phyloP scores from a whole-genome alignment of 1,284 basidiomycete species.

The Thelephora terrestris region DNA sequence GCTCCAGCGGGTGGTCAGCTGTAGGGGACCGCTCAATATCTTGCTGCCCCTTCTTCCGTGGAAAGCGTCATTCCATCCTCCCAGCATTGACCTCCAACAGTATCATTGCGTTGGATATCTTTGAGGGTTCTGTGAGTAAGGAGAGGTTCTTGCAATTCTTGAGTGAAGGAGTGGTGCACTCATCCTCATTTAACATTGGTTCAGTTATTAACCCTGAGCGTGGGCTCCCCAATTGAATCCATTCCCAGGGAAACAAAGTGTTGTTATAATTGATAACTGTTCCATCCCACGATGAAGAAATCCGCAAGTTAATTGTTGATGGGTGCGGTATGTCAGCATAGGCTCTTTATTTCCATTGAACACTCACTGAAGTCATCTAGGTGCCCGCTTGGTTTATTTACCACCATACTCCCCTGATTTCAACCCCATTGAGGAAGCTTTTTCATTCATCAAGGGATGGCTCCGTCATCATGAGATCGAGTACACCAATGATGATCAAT shows the following conservation, averaged over 20 bases:
- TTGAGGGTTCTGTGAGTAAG: no score
- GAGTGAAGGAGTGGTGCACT: no score
- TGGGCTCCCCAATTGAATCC: no score
- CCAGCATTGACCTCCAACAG: no score
- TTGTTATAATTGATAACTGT: conserved; percentile 8
- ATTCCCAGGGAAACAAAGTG: conserved; percentile 4
- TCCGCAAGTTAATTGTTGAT: conserved; percentile 3
- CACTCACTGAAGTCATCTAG: conserved; percentile 5
- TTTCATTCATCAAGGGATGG: conserved; percentile 15
- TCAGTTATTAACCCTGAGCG: no score
- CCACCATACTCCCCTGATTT: conserved; percentile 19
- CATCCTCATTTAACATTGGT: no score
- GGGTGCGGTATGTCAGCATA: conserved; percentile 7
- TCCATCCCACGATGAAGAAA: conserved; percentile 6
- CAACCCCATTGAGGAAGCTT: conserved; percentile 19
- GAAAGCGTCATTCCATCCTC: no score
- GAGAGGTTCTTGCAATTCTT: no score
- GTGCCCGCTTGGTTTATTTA: conserved; percentile 15
- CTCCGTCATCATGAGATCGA: conserved; percentile 11
- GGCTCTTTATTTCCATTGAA: not conserved
- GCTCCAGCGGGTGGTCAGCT: conserved; percentile 1
- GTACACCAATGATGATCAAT: conserved; percentile 6
- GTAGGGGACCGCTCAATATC: not conserved
- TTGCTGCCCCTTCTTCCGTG: conserved; percentile 3
- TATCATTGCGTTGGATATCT: no score